Base-by-base conservation (phyloP, 768 basidiomycete species). In the Boletus vermiculosoides region DNA sequence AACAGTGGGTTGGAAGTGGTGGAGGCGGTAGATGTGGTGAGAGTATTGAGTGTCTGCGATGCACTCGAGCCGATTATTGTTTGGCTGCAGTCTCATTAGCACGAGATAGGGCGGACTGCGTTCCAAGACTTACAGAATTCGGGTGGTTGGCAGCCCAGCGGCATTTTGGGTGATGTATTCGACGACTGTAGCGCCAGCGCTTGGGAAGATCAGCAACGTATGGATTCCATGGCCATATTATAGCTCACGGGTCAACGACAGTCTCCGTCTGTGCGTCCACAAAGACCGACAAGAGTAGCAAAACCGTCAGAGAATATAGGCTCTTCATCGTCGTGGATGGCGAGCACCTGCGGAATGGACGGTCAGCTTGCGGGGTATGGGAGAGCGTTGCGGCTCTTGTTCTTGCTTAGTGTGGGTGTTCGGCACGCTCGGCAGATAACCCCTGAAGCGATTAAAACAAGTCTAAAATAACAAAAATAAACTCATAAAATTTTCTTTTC, bases 121-220 rank as follows among this genome's bases (percentile, higher is more conserved):
- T 34, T 25, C 20, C 45, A 22, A 34, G 30, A 64, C 78, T 23
- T 54, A 85, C 83, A 85, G 34, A 7, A 72, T 68, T 23, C 65
- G 57, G 9, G 85, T 86, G 1, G 71, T 64, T 7, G 75, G 68
- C 13, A 73, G 15, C 28, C 79, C 83, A 39, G 61, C 48, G 2
- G 67, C 60, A 59, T 82, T 77, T 33, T 71, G 59, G 18, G 80
- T 77, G 56, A 81, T 52, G 45, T 80, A 71, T 54, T 82, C 76
- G 30, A 86, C 76, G 45, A 89, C 73, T 0, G 84, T 77, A 34
- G 74, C 65, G 8, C 87, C 87, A 40, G 71, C 70, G 7, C 79
- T 80, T 56, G n/a, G 30, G 44, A 52, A 20, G 56, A 58, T 60
- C 75, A 66, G 51, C 31, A 36, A 31, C 12, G 47, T 33, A 10